phyloP scores from a whole-genome alignment of 179 eudicot species.

The Spergularia azorica region DNA sequence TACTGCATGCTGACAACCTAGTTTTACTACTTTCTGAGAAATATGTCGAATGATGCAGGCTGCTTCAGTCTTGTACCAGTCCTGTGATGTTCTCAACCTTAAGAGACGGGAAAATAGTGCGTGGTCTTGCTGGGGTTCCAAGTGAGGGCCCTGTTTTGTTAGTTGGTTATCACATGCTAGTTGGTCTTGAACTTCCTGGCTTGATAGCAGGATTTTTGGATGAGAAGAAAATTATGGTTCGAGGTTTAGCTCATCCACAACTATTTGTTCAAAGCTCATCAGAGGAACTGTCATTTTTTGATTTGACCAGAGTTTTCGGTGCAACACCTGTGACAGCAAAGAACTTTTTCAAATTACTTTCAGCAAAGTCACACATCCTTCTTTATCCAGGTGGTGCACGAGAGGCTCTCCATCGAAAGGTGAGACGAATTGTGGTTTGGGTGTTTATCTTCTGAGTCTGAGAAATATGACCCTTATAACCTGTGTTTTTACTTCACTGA shows the following conservation, averaged over 20 bases:
- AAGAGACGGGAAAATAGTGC: conserved; percentile 67
- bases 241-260: conserved; percentile 78
- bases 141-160: conserved; percentile 78
- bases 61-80: conserved; percentile 44
- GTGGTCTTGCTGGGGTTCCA: conserved; percentile 83
- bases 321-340: conserved; percentile 64
- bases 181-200: conserved; percentile 60
- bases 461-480: background rate
- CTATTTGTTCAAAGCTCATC: conserved; percentile 34
- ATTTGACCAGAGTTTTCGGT: conserved; percentile 56
- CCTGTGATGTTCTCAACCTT: conserved; percentile 75
- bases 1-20: background rate
- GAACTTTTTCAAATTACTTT: conserved; percentile 58
- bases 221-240: conserved; percentile 61
- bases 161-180: conserved; percentile 89
- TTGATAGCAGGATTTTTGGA: conserved; percentile 52
- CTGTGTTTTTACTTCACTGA: background rate
- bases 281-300: conserved; percentile 39
- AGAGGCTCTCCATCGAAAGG: conserved; percentile 90
- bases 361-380: conserved; percentile 55
- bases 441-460: background rate
- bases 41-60: conserved; percentile 41
- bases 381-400: conserved; percentile 93
- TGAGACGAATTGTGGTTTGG: conserved; percentile 25
- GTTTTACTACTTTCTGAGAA: background rate